phyloP scores from a whole-genome alignment of 495 filamentous ascomycete species.

The Talaromyces trachyspermus region DNA sequence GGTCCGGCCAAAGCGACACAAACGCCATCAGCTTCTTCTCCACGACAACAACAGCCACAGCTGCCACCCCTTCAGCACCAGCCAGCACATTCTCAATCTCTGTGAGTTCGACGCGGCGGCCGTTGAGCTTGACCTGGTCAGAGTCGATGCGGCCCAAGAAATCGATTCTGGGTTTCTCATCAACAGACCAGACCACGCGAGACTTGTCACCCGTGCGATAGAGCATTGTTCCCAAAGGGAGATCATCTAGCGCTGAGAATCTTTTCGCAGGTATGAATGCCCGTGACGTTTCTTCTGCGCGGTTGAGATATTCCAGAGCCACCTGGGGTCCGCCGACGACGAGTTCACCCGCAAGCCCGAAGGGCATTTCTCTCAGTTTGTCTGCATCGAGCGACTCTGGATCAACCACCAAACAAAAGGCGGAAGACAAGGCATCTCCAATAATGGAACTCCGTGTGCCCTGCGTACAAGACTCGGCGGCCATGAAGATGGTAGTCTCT shows the following conservation, averaged over 20 bases:
- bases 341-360: constrained; percentile 38
- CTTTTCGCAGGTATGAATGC: constrained; percentile 22
- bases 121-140: constrained; percentile 44
- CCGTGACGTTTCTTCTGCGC: constrained; percentile 15
- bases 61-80: constrained; percentile 1
- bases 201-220: constrained; percentile 38
- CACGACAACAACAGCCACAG: not conserved
- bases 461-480: not conserved
- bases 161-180: constrained; percentile 16
- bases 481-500: constrained; percentile 16
- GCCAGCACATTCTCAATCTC: constrained; percentile 31
- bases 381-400: constrained; percentile 14
- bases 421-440: not conserved
- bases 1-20: not conserved
- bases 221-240: constrained; percentile 11
- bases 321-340: constrained; percentile 34
- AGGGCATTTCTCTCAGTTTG: constrained; percentile 23
- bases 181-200: constrained; percentile 11
- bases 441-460: not conserved
- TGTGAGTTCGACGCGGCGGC: constrained; percentile 40
- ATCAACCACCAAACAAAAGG: not conserved
- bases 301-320: constrained; percentile 30
- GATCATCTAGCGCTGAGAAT: not conserved
- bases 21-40: not conserved
- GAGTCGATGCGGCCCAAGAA: constrained; percentile 35